Evolutionary conservation across 2,329 filamentous ascomycete genomes (phyloP), one percentile per base, ranked within the genome.

Genomic region (Fusarium liriodendri): DNA sequence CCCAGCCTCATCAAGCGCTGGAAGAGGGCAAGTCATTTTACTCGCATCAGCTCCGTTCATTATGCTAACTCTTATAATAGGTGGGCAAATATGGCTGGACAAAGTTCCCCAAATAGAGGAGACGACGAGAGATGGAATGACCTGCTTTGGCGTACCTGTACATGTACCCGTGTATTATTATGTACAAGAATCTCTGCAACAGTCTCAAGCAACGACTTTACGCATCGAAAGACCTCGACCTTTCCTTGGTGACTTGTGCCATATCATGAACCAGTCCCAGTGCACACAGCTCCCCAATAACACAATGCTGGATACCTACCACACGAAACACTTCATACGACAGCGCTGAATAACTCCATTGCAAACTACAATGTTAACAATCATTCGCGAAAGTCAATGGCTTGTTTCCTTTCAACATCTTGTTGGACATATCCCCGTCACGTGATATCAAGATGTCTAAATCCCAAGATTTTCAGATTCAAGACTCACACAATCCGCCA

Each of bases 1-100:
- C 95, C 96, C 73, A 91, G 93, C 80, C 90, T 98, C 86, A 94
- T 99, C 82, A 90, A 93, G 83, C 88, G 93, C 83, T 99, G 96
- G 97, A 98, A 98, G 85, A 92, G 93, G 90, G 94, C 97, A 86
- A 65, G 55, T 40, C 50, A 25, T 45, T n/a, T 7, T n/a, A 4
- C 5, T 27, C 5, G 5, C 20, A 13, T n/a, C 33, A 9, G 14
- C 27, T n/a, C n/a, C 22, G 32, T 62, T 61, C 50, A n/a, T 40
- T 25, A 45, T 80, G 62, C 84, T 87, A 78, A 87, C 79, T 35
- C 14, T n/a, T 20, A 8, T 37, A 22, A 38, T 72, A 90, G 89
- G 80, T 87, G 73, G 88, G 88, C 73, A 88, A 85, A 82, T 82
- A 82, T 77, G 87, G 85, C 79, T 91, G 89, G 89, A 86, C 81